Evolutionary conservation across 176 grass and related monocot genomes (phyloP), one percentile per base, ranked within the genome.

Genomic region (Oryza officinalis): DNA sequence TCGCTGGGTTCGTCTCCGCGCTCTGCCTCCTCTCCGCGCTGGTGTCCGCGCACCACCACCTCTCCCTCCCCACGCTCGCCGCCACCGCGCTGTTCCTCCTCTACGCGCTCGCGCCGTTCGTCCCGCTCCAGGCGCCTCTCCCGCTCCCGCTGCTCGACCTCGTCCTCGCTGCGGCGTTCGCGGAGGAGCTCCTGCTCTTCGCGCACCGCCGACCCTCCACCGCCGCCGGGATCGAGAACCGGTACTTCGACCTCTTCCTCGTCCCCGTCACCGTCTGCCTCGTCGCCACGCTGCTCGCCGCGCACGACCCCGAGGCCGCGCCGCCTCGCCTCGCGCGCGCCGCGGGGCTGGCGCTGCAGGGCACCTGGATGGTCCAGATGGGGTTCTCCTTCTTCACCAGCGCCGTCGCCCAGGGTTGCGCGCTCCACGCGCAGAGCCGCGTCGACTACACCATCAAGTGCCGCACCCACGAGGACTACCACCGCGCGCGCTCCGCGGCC

Each of bases 351-450:
- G 93, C 93, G 18, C 83, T 98, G 69, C 93, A 98, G 46, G 96
- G 96, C 31, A 98, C 96, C 5, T 98, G 96, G 96, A 90, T 98
- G 85, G 63, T 98, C 65, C 96, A 98, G 86, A 98, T 98, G 93
- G 93, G 87, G 0, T 98, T 98, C 79, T 98, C 93, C 73, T 98
- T 98, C 85, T 98, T 98, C 89, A 98, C 89, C 40, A 81, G 30
- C 52, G 83, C 89, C 80, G 77, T 98, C 47, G 91, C 91, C 30
- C 30, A 85, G 20, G 96, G 93, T 2, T 98, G 96, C 80, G 23
- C 67, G 43, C 70, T 98, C 79, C 93, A 90, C 77, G 80, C 84
- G 9, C 75, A 77, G 83, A 87, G 85, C 79, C 76, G 77, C 5
- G 80, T 83, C 1, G 88, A 98, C 69, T 95, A 98, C 83, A 95